Base-by-base conservation (phyloP, 2,329 filamentous ascomycete genomes). In the Ophiostoma tasmaniense region DNA sequence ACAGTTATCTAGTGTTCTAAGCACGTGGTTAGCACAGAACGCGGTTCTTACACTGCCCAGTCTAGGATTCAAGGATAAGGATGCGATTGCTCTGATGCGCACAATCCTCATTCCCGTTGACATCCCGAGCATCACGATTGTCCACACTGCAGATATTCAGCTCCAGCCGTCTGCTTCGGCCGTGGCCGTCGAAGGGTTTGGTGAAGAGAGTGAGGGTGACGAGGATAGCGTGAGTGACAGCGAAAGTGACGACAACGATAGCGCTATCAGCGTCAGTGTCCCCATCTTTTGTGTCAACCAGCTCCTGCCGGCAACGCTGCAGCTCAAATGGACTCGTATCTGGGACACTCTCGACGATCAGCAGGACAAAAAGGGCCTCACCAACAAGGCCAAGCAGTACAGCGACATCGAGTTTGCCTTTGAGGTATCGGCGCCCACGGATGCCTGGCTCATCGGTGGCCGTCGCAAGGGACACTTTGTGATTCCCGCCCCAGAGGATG, bases 21-120 rank as follows among this genome's bases (percentile, higher is more conserved):
- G 68, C n/a, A 71, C 70, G 11, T 83, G 81, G 80, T 76, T 80
- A 50, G 72, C 71, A 5, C 68, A 39, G 8, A 65, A 39, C 22
- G 37, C 35, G 7, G 22, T 45, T 3, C 22, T 65, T 22, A 8
- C 2, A 22, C 50, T 55, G 11, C 50, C 22, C 22, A 39, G 8
- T 17, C 35, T 65, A 6, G n/a, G 10, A 39, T 17, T 28, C 3
- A 28, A 64, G 20, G 17, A n/a, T 5, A 14, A 45, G n/a, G 64
- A 65, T 25, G 37, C 64, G 6, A 20, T 37, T 5, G 37, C 75
- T 13, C 80, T 84, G 25, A 82, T 78, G 71, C 84, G 84, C 25
- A 88, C 87, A 14, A 93, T 99, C 73, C 82, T 90, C 37, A 96
- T 99, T 67, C 91, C 93, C 0, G 93, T 99, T 17, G 92, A 97